A percentile compares a stretch with the other conserved stretches of the same genome.
Conservation (phyloP, 371 early-diverging fungal species). For the Mucor lusitanicus region DNA sequence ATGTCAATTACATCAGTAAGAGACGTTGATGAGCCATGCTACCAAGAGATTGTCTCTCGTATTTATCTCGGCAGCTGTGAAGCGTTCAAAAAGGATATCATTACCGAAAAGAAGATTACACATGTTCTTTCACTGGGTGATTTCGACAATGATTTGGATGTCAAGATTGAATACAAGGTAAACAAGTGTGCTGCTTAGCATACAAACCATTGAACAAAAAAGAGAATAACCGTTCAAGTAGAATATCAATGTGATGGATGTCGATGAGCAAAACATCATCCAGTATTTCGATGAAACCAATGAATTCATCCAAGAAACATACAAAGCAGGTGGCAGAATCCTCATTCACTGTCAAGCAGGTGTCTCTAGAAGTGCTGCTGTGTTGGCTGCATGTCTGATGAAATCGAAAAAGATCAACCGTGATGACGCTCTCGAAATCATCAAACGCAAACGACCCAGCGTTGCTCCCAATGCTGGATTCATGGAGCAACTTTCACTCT, state of each 20-base stretch:
- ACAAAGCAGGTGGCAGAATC: conserved; percentile 53
- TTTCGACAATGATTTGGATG: conserved; percentile 30
- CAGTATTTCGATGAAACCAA: conserved; percentile 69
- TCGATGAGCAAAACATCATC: conserved; percentile 67
- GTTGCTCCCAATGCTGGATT: conserved; percentile 51
- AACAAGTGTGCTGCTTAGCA: too few relatives aligned
- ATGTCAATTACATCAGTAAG: background rate
- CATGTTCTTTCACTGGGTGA: conserved; percentile 60
- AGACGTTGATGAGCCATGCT: background rate
- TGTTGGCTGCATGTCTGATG: conserved; percentile 73
- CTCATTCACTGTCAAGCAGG: conserved; percentile 72
- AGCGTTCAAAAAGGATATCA: conserved; percentile 23
- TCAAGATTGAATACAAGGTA: conserved; percentile 43
- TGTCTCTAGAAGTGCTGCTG: conserved; percentile 32
- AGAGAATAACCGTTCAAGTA: conserved; percentile 22
- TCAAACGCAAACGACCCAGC: conserved; percentile 50
- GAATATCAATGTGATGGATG: conserved; percentile 64
- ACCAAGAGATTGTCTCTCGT: conserved; percentile 48
- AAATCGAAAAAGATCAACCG: conserved; percentile 43
- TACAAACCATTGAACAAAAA: background rate
- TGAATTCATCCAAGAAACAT: conserved; percentile 58
- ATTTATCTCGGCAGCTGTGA: conserved; percentile 45
- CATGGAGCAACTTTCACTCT: conserved; percentile 39
- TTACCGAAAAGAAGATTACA: conserved; percentile 55
- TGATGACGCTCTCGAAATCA: conserved; percentile 52